Evolutionary conservation across 768 basidiomycete genomes (phyloP).

Genomic region (Mycena polygramma): DNA sequence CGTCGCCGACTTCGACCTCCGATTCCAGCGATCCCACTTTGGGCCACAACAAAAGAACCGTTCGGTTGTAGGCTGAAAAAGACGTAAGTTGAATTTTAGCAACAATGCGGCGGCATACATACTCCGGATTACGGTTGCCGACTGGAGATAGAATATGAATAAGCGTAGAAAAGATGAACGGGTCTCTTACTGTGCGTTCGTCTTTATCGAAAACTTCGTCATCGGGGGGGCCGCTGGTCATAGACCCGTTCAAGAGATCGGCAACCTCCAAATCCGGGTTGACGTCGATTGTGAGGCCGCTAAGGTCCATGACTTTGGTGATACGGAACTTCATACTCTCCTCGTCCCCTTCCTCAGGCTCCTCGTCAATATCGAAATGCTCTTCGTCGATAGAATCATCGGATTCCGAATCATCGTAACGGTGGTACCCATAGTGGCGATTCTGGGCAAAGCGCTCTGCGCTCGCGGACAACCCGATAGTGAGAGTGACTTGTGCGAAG

Average conservation of each 20-base stretch:
- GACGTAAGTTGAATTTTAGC: too few relatives aligned
- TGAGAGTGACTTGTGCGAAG: background rate
- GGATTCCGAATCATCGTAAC: background rate
- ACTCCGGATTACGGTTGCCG: too few relatives aligned
- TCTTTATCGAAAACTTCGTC: background rate
- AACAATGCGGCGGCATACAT: too few relatives aligned
- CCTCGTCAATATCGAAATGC: background rate
- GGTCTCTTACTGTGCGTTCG: background rate
- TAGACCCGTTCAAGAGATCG: background rate
- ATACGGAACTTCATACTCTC: background rate
- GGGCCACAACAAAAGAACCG: slow-evolving; percentile 31
- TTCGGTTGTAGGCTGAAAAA: slow-evolving; percentile 25
- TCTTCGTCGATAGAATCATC: background rate
- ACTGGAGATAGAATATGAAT: background rate
- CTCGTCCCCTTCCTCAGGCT: background rate
- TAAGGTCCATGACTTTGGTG: background rate
- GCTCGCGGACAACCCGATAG: too few relatives aligned
- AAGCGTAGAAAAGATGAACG: background rate
- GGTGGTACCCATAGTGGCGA: background rate
- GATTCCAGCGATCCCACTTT: background rate
- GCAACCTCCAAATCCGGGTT: background rate
- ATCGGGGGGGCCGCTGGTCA: background rate
- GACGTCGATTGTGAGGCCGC: background rate
- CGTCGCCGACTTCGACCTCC: slow-evolving; percentile 24
- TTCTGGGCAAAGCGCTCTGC: background rate